A percentile compares a stretch with the other conserved stretches of the same genome.
Evolutionary conservation across 2,329 filamentous ascomycete species (phyloP).

Genomic region (Colletotrichum salicis): DNA sequence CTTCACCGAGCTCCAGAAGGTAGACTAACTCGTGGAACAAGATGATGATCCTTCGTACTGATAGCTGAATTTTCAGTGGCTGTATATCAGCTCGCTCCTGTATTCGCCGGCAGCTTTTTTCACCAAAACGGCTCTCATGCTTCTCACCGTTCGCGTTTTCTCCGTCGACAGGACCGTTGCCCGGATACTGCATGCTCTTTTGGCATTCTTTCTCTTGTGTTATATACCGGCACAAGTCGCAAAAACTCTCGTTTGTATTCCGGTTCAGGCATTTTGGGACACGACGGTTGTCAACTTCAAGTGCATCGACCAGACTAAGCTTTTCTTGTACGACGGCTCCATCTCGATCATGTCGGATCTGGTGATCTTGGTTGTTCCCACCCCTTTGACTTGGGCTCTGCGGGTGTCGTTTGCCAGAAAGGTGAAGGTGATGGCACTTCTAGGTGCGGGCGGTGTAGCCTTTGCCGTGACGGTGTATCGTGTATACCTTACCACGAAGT

Average conservation of each 20-base stretch:
- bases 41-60: background rate
- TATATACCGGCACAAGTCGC: constrained; percentile 43
- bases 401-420: constrained; percentile 43
- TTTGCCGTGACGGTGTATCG: constrained; percentile 43
- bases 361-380: constrained; percentile 46
- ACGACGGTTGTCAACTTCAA: constrained; percentile 13
- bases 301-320: constrained; percentile 45
- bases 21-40: background rate
- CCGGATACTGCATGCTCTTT: constrained; percentile 42
- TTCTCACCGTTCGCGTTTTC: constrained; percentile 46
- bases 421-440: constrained; percentile 45
- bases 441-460: constrained; percentile 44
- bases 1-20: constrained; percentile 20
- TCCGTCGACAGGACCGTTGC: constrained; percentile 40
- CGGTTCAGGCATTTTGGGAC: constrained; percentile 41
- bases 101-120: constrained; percentile 45
- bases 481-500: constrained; percentile 38
- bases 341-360: constrained; percentile 47
- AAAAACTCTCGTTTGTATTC: constrained; percentile 41
- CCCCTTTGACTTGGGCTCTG: constrained; percentile 45
- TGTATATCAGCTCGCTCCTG: constrained; percentile 41
- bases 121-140: constrained; percentile 44
- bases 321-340: constrained; percentile 47
- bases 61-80: constrained; percentile 36
- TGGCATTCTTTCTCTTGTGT: constrained; percentile 40